These are phyloP conservation scores for Mariannaea elegans DNA, from an alignment of 2,329 filamentous ascomycete genomes.

Conservation along the genomic window DNA sequence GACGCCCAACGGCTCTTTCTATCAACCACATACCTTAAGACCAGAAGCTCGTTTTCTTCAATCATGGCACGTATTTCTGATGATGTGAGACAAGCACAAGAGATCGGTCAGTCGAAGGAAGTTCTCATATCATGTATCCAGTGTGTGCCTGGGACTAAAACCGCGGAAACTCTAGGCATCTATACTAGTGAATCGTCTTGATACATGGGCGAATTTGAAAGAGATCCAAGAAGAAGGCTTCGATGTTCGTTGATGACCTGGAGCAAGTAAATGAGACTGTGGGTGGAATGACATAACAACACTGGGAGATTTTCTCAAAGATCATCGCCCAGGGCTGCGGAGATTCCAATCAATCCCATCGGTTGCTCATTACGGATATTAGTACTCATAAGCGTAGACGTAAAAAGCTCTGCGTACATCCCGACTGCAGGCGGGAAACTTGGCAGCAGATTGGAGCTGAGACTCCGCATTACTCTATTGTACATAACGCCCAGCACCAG, in stretches of 20 bases:
- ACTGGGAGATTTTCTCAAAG: too few relatives aligned
- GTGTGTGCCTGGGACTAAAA: not conserved
- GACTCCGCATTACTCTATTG: too few relatives aligned
- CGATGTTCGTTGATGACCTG: not conserved
- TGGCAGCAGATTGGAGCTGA: too few relatives aligned
- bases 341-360: too few relatives aligned
- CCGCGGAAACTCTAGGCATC: not conserved
- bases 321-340: too few relatives aligned
- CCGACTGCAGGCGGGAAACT: too few relatives aligned
- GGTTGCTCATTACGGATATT: too few relatives aligned
- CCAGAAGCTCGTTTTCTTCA: not conserved
- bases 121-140: too few relatives aligned
- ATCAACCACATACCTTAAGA: not conserved
- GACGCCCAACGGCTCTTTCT: conserved; percentile 2
- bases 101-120: not conserved
- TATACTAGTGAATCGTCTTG: not conserved
- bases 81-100: not conserved
- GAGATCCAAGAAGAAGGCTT: not conserved
- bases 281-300: too few relatives aligned
- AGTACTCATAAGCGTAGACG: too few relatives aligned
- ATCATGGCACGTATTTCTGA: not conserved
- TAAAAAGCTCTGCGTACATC: too few relatives aligned
- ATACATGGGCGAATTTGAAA: not conserved
- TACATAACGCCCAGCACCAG: too few relatives aligned
- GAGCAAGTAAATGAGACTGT: not conserved